Conservation (phyloP, 2,329 filamentous ascomycete species). For the Lecanicillium sp. region DNA sequence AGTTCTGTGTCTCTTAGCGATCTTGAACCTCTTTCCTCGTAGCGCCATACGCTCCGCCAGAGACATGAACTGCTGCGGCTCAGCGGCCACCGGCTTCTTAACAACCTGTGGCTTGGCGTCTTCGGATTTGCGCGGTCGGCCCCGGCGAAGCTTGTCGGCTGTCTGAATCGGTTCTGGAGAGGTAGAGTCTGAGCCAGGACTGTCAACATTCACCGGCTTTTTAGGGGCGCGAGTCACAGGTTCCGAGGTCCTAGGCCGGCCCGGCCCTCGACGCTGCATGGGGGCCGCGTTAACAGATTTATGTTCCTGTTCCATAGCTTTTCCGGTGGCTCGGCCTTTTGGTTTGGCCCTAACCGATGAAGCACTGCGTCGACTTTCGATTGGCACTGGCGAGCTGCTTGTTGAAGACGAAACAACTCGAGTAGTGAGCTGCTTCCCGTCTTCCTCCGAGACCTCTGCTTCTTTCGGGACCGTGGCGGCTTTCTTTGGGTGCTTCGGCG, state of each 20-base stretch:
- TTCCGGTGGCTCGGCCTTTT: slow-evolving; percentile 18
- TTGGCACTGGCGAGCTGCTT: too few relatives aligned
- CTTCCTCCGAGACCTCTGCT: too few relatives aligned
- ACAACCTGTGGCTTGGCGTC: not conserved
- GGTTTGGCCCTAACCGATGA: slow-evolving; percentile 15
- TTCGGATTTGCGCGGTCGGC: slow-evolving; percentile 22
- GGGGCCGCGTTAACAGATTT: slow-evolving; percentile 16
- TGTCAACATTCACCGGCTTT: not conserved
- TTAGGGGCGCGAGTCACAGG: slow-evolving; percentile 22
- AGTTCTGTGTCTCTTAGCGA: slow-evolving; percentile 31
- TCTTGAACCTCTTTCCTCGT: slow-evolving; percentile 48
- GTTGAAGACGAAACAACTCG: too few relatives aligned
- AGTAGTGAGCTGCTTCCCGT: too few relatives aligned
- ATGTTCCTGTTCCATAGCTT: not conserved
- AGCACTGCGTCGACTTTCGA: too few relatives aligned
- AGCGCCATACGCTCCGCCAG: slow-evolving; percentile 53
- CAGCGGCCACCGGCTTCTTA: slow-evolving; percentile 14
- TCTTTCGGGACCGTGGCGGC: too few relatives aligned
- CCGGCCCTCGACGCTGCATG: slow-evolving; percentile 17
- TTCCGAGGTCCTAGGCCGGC: slow-evolving; percentile 24
- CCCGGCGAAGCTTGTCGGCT: slow-evolving; percentile 15
- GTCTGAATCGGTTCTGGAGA: not conserved
- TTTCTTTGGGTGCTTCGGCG: slow-evolving; percentile 9
- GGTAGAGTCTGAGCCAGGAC: not conserved
- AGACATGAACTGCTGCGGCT: slow-evolving; percentile 42